Evolutionary conservation across 768 basidiomycete species (phyloP).

Genomic region (Auricularia cornea): DNA sequence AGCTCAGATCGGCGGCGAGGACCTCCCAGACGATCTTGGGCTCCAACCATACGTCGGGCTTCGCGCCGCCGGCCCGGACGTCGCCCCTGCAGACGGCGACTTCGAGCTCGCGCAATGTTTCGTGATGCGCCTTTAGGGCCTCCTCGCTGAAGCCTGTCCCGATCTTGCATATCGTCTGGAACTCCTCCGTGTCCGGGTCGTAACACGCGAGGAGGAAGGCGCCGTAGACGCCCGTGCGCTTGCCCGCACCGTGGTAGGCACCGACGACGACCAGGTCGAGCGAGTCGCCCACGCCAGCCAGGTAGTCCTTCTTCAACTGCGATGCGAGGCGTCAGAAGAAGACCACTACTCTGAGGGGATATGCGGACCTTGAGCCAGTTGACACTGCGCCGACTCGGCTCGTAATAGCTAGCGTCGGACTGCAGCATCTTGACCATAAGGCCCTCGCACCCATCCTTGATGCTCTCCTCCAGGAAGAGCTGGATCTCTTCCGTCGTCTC

Average conservation of each 20-base stretch:
- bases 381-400: conserved; percentile 89
- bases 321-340: conserved; percentile 3
- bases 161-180: conserved; percentile 97
- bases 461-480: conserved; percentile 87
- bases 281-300: conserved; percentile 93
- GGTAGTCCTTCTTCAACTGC: conserved; percentile 97
- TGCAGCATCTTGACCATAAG: conserved; percentile 99
- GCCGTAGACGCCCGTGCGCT: conserved; percentile 94
- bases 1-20: conserved; percentile 88
- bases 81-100: conserved; percentile 63
- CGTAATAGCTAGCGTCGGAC: conserved; percentile 84
- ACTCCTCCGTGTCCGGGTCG: conserved; percentile 88
- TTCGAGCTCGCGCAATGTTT: conserved; percentile 75
- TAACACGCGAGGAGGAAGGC: conserved; percentile 97
- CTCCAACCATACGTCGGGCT: conserved; percentile 97
- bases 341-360: background rate
- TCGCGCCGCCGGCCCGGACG: conserved; percentile 83
- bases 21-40: conserved; percentile 98
- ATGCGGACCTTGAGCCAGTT: conserved; percentile 90
- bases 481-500: conserved; percentile 92
- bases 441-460: conserved; percentile 97
- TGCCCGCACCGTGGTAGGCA: conserved; percentile 95
- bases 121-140: conserved; percentile 67
- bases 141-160: conserved; percentile 98
- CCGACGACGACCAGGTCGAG: conserved; percentile 97